Evolutionary conservation across 805 yeast genomes (phyloP).

Genomic region (Yamadazyma olivae): DNA sequence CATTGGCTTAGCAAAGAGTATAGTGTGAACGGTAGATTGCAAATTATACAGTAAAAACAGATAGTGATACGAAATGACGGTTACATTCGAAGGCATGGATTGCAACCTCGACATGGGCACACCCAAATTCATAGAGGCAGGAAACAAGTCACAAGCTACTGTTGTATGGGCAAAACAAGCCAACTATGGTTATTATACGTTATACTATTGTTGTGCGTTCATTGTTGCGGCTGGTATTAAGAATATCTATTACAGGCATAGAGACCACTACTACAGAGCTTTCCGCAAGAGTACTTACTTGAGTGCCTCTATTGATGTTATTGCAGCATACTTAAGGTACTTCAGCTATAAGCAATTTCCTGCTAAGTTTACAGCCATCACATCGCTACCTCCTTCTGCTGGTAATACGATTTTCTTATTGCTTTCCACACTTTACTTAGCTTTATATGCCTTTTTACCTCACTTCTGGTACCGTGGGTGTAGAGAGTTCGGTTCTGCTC

Average conservation of each 20-base stretch:
- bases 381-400: slow-evolving; percentile 33
- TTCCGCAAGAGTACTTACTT: slow-evolving; percentile 10
- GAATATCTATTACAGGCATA: slow-evolving; percentile 21
- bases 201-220: slow-evolving; percentile 39
- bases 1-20: no score
- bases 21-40: no score
- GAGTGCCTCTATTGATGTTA: slow-evolving; percentile 23
- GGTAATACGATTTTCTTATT: slow-evolving; percentile 38
- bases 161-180: slow-evolving; percentile 29
- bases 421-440: slow-evolving; percentile 28
- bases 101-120: slow-evolving; percentile 32
- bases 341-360: slow-evolving; percentile 34
- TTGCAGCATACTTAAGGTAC: slow-evolving; percentile 30
- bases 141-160: slow-evolving; percentile 7
- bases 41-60: no score
- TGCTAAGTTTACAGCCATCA: slow-evolving; percentile 16
- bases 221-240: slow-evolving; percentile 33
- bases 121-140: slow-evolving; percentile 18
- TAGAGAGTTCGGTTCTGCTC: slow-evolving; percentile 57
- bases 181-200: slow-evolving; percentile 34
- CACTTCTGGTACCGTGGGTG: slow-evolving; percentile 52
- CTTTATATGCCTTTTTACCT: slow-evolving; percentile 42
- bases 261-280: slow-evolving; percentile 20
- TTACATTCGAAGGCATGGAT: slow-evolving; percentile 32
- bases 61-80: no score